Evolutionary conservation across 495 filamentous ascomycete species (phyloP), one percentile per base, ranked within the genome.

Genomic region (Neurospora tetrasperma): DNA sequence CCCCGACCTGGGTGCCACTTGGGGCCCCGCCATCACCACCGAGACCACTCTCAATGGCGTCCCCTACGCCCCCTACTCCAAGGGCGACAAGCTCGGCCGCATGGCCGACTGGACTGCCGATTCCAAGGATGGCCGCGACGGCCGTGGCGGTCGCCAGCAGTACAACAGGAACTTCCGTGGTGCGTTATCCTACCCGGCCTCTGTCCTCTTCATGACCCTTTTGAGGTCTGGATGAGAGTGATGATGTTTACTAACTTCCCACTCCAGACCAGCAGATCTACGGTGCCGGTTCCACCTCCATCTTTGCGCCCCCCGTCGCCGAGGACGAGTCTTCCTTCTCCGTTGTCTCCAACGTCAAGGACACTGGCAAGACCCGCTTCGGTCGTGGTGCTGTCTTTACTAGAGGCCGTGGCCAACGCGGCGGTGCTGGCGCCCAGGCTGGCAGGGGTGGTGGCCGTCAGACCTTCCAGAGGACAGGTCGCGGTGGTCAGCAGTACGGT

Each of bases 31-130:
- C 71, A 87, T 89, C 70, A 89, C 93, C 38, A 87, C 83, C 74
- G 93, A 97, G 77, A 96, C 93, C 71, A 95, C 91, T 71, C 86
- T 99, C 73, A 89, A 94, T 78, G 96, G 96, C 79, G 94, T 98
- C 42, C 96, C 96, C 5, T 99, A 97, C 76, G 95, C 95, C 69
- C 95, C 96, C 66, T 99, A 94, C 85, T 97, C 94, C 73, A 99
- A 99, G 86, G 93, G 93, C 76, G 96, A 99, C 86, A 99, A 98
- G 86, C 85, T 99, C 39, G 96, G 96, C 71, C 94, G 96, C 76
- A 99, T 99, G 96, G 96, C 96, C 23, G 96, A 99, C 84, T 99
- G 96, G 96, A 97, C 94, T 11, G 80, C 90, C n/a, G 96, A 97
- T 75, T 89, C 92, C 75, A 98, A 97, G 84, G 94, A 97, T 75